Percentiles rank a stretch among this genome's conserved stretches.
Conservation (phyloP, 768 basidiomycete genomes). For the Nevesoporus exiguus region DNA sequence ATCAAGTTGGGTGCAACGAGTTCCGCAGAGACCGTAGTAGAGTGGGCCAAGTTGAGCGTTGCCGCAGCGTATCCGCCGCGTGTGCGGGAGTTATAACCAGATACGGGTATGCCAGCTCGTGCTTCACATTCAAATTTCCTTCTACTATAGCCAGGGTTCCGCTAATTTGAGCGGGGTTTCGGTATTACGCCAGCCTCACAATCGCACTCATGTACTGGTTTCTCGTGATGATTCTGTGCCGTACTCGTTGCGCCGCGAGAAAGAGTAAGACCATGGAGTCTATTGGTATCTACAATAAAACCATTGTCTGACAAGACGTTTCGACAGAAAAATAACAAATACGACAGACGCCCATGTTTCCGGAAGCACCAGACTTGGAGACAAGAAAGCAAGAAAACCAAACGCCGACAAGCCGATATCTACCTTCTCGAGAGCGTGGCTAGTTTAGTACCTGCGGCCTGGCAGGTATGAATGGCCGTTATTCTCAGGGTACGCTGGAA, state of each 20-base stretch:
- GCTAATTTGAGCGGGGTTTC: too few relatives aligned
- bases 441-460: constrained; percentile 8
- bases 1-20: background rate
- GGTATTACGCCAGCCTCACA: too few relatives aligned
- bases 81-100: background rate
- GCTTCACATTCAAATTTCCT: background rate
- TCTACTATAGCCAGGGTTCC: too few relatives aligned
- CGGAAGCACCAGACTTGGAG: constrained; percentile 9
- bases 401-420: constrained; percentile 3
- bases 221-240: too few relatives aligned
- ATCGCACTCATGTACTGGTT: too few relatives aligned
- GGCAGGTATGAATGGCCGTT: constrained; percentile 12
- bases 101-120: background rate
- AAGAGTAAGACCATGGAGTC: too few relatives aligned
- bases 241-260: background rate
- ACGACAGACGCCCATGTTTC: constrained; percentile 12
- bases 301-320: constrained; percentile 5
- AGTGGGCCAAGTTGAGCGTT: background rate
- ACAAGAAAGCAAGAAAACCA: constrained; percentile 4
- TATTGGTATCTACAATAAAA: constrained; percentile 12
- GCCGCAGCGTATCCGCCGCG: background rate
- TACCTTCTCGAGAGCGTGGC: background rate
- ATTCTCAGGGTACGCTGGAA: constrained; percentile 10
- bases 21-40: background rate
- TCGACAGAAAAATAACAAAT: constrained; percentile 3